Conservation (phyloP, 257 asterid species). For the Solanum medicagineum region DNA sequence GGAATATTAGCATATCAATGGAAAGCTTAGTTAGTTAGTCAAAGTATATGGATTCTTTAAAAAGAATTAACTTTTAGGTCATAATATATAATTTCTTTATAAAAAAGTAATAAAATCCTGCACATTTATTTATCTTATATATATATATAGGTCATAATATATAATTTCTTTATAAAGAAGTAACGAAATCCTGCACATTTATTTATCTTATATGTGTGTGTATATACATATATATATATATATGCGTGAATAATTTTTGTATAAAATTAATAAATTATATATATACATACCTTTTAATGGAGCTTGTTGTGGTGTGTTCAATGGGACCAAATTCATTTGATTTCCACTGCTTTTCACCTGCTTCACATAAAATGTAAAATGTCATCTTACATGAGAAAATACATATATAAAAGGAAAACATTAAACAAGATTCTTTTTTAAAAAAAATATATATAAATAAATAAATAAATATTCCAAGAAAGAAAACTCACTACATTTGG, state of each 20-base stretch:
- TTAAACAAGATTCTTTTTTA: no score
- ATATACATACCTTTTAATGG: neutral
- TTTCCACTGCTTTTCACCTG: slow-evolving; percentile 29
- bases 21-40: neutral
- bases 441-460: neutral
- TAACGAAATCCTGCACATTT: neutral
- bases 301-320: neutral
- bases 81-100: neutral
- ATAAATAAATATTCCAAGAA: neutral
- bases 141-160: neutral
- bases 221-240: neutral
- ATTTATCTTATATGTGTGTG: neutral
- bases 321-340: slow-evolving; percentile 13
- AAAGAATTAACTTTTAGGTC: neutral
- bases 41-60: neutral
- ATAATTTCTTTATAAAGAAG: neutral
- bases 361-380: neutral
- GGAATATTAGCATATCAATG: neutral
- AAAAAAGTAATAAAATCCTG: neutral
- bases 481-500: slow-evolving; percentile 7
- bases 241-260: neutral
- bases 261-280: neutral
- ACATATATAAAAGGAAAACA: neutral
- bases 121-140: neutral
- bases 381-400: neutral